phyloP scores from a whole-genome alignment of 768 basidiomycete species.

The Candolleomyces aberdarensis region DNA sequence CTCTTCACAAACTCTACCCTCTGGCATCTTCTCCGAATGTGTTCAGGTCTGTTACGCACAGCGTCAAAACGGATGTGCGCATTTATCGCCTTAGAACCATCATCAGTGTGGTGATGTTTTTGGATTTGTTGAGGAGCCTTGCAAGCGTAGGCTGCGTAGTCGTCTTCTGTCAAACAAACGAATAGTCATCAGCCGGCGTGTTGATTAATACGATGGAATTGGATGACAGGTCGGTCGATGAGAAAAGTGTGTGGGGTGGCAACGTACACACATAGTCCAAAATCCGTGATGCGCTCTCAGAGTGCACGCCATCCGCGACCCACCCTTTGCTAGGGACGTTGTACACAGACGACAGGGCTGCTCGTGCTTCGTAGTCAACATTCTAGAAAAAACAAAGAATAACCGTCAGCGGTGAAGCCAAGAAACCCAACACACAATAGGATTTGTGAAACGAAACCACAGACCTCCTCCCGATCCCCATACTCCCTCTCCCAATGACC shows the following conservation, averaged over 20 bases:
- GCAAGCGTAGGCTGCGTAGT: constrained; percentile 73
- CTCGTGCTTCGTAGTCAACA: constrained; percentile 79
- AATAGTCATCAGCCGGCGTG: neutral
- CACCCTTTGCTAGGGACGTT: too few species aligned
- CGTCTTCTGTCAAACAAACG: constrained; percentile 63
- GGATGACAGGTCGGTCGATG: too few species aligned
- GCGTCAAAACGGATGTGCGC: constrained; percentile 76
- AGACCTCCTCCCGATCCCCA: constrained; percentile 68
- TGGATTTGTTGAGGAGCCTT: constrained; percentile 44
- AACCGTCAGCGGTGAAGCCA: too few species aligned
- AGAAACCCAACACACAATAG: too few species aligned
- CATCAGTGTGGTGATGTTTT: constrained; percentile 37
- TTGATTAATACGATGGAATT: too few species aligned
- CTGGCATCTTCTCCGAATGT: constrained; percentile 67
- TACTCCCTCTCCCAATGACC: constrained; percentile 58
- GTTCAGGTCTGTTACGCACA: constrained; percentile 62
- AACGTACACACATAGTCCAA: too few species aligned
- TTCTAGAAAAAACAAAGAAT: constrained; percentile 32
- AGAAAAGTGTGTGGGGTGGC: too few species aligned
- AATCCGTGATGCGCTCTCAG: too few species aligned
- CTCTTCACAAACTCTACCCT: constrained; percentile 61
- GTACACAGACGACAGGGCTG: constrained; percentile 72
- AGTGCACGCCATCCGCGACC: too few species aligned
- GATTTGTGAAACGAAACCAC: too few species aligned
- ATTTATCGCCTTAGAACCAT: constrained; percentile 55